Conservation (phyloP, 768 basidiomycete genomes). For the Tylopilus vinaceipallidus region DNA sequence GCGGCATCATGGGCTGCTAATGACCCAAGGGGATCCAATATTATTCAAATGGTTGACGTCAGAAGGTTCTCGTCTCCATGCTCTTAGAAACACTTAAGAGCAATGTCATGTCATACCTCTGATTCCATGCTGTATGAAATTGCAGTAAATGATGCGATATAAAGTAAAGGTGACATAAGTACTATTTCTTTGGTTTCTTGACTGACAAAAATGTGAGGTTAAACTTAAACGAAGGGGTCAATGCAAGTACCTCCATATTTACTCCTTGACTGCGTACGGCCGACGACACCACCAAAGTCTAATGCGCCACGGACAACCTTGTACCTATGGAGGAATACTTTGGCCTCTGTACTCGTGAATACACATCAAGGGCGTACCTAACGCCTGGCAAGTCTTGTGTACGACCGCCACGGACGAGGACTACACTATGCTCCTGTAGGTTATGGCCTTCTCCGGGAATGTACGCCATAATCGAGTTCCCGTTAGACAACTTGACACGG, state of each 20-base stretch:
- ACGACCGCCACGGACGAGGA: constrained; percentile 90
- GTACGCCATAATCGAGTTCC: constrained; percentile 88
- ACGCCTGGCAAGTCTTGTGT: constrained; percentile 98
- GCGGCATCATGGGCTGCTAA: neutral
- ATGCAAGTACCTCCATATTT: constrained; percentile 78
- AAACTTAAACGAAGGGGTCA: neutral
- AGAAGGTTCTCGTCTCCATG: neutral
- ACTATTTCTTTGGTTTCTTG: constrained; percentile 84
- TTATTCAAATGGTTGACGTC: neutral
- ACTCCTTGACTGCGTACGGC: constrained; percentile 77
- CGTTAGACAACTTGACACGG: constrained; percentile 86
- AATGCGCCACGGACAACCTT: constrained; percentile 91
- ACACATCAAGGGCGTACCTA: constrained; percentile 53
- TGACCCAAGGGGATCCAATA: neutral
- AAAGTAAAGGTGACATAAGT: neutral
- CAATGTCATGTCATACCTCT: too few relatives aligned
- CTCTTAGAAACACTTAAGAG: too few relatives aligned
- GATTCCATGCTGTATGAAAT: too few relatives aligned
- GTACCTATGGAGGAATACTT: constrained; percentile 55
- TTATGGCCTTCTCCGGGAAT: constrained; percentile 98
- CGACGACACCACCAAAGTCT: constrained; percentile 89
- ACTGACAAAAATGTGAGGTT: constrained; percentile 39
- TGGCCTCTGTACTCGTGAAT: neutral
- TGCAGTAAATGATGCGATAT: too few relatives aligned
- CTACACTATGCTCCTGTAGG: constrained; percentile 95